These are phyloP conservation scores for Marchantia polymorpha DNA, from an alignment of 225 moss, liverwort and hornwort species.

Conservation along the genomic window DNA sequence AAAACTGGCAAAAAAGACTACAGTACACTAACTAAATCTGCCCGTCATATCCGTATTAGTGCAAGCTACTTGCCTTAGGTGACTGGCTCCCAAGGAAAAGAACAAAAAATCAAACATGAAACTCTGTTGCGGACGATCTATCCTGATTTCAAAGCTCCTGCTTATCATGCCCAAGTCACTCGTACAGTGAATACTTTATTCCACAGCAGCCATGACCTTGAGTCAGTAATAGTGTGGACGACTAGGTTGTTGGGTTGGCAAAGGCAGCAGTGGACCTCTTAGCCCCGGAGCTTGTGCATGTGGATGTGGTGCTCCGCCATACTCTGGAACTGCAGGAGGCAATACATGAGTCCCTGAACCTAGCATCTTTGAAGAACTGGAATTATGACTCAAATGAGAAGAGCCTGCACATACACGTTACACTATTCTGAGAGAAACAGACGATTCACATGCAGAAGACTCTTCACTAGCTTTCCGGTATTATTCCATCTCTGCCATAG, in stretches of 20 bases:
- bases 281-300: conserved; percentile 48
- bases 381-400: conserved; percentile 27
- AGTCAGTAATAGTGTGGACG: conserved; percentile 45
- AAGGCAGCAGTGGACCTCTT: conserved; percentile 51
- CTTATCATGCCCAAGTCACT: conserved; percentile 14
- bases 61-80: not conserved
- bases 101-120: conserved; percentile 1
- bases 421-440: conserved; percentile 23
- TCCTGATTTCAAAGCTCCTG: conserved; percentile 11
- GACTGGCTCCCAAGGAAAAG: too few relatives aligned
- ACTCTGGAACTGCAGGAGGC: conserved; percentile 48
- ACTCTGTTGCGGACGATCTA: conserved; percentile 8
- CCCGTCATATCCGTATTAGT: not conserved
- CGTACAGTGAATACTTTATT: conserved; percentile 7
- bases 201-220: conserved; percentile 13
- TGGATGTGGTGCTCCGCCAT: conserved; percentile 49
- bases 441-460: conserved; percentile 9
- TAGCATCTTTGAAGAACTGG: conserved; percentile 25
- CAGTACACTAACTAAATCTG: conserved; percentile 9
- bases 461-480: conserved; percentile 3
- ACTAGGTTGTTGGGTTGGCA: conserved; percentile 52
- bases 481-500: not conserved
- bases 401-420: conserved; percentile 33
- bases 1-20: not conserved
- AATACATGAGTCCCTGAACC: conserved; percentile 44